A percentile compares a stretch with the other conserved stretches of the same genome.
Evolutionary conservation across 2,329 filamentous ascomycete genomes (phyloP).

Genomic region (Colletotrichum tanaceti): DNA sequence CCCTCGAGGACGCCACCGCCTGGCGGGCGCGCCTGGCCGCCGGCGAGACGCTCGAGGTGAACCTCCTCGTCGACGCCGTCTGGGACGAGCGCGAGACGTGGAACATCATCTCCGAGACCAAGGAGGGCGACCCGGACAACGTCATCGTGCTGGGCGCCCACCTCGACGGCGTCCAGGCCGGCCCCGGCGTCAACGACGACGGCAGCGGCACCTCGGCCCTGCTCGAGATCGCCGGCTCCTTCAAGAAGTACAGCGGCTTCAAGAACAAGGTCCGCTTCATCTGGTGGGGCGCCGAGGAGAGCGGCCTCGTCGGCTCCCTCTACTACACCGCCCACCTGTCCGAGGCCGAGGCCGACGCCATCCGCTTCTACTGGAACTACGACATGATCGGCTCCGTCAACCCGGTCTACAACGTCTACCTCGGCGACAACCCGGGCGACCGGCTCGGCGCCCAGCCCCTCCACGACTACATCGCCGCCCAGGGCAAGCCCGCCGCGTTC

Average conservation of each 20-base stretch:
- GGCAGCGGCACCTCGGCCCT: conserved; percentile 54
- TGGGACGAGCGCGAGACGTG: conserved; percentile 52
- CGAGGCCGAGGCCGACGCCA: conserved; percentile 60
- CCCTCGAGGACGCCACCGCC: conserved; percentile 50
- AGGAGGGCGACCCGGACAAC: conserved; percentile 56
- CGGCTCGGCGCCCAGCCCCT: conserved; percentile 50
- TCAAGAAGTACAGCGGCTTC: conserved; percentile 53
- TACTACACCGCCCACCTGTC: conserved; percentile 54
- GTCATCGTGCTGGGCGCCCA: conserved; percentile 58
- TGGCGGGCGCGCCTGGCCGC: conserved; percentile 51
- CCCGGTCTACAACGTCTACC: conserved; percentile 55
- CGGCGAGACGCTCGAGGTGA: conserved; percentile 50
- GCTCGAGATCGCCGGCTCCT: conserved; percentile 53
- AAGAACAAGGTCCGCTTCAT: conserved; percentile 58
- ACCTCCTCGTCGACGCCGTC: conserved; percentile 52
- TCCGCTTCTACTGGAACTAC: conserved; percentile 76
- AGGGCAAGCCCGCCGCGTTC: conserved; percentile 49
- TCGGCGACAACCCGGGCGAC: conserved; percentile 53
- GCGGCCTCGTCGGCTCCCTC: conserved; percentile 57
- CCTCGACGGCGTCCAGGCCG: conserved; percentile 54
- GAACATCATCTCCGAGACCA: conserved; percentile 58
- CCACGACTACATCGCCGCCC: conserved; percentile 50
- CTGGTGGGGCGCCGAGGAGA: conserved; percentile 59
- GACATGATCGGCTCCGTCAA: conserved; percentile 72
- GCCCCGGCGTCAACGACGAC: conserved; percentile 56